Percentiles rank a stretch among this genome's conserved stretches.
phyloP scores from a whole-genome alignment of 306 rosid species.

The Quercus variabilis region DNA sequence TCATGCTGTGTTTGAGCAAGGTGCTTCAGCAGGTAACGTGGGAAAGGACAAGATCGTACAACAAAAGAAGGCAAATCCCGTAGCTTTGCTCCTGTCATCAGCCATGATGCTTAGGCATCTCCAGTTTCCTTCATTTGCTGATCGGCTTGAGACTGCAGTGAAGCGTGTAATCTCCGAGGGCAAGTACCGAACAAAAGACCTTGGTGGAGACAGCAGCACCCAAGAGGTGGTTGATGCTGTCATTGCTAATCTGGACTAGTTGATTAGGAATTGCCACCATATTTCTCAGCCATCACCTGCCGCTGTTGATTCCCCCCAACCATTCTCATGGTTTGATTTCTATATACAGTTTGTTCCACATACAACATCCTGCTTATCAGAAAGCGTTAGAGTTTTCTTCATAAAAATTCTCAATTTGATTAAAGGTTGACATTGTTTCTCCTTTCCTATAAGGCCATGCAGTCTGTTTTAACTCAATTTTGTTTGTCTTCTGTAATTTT shows the following conservation, averaged over 20 bases:
- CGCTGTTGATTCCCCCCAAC: background rate
- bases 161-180: slow-evolving; percentile 59
- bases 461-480: background rate
- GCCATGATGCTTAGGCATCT: slow-evolving; percentile 93
- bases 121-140: slow-evolving; percentile 83
- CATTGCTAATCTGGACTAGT: slow-evolving; percentile 49
- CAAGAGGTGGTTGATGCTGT: slow-evolving; percentile 75
- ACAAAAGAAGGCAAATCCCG: slow-evolving; percentile 69
- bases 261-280: background rate
- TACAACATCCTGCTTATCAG: slow-evolving; percentile 17
- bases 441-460: background rate
- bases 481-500: background rate
- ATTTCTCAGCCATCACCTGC: background rate
- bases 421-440: background rate
- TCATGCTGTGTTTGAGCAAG: slow-evolving; percentile 86
- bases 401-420: background rate
- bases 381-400: background rate
- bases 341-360: background rate
- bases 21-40: slow-evolving; percentile 80
- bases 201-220: slow-evolving; percentile 61
- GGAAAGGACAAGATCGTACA: slow-evolving; percentile 59
- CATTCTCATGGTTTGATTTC: background rate
- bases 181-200: slow-evolving; percentile 61
- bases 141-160: slow-evolving; percentile 76
- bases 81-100: slow-evolving; percentile 74